Evolutionary conservation across 2,329 filamentous ascomycete species (phyloP).

Genomic region (Camillea tinctor): DNA sequence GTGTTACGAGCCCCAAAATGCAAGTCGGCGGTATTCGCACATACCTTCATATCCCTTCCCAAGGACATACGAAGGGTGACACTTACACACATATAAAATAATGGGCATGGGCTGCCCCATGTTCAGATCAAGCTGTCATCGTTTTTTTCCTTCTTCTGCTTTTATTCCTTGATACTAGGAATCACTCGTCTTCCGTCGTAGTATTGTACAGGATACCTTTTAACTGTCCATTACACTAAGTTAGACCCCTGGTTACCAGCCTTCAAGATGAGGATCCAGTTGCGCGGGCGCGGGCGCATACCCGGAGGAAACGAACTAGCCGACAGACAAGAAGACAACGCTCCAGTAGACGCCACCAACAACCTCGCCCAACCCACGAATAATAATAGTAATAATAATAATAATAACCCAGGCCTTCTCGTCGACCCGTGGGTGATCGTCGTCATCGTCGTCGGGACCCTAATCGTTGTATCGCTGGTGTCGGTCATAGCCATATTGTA

Average conservation of each 20-base stretch:
- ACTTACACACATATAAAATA: not conserved
- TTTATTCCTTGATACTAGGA: not conserved
- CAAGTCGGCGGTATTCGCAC: not conserved
- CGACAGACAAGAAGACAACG: not conserved
- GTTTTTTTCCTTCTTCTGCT: not conserved
- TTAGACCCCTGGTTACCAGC: not conserved
- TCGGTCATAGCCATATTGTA: slow-evolving; percentile 20
- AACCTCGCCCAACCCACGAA: not conserved
- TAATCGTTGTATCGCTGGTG: slow-evolving; percentile 19
- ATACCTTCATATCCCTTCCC: not conserved
- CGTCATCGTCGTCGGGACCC: slow-evolving; percentile 22
- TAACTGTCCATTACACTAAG: not conserved
- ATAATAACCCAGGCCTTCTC: not conserved
- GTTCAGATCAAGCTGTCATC: not conserved
- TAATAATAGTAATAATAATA: not conserved
- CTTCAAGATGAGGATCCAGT: not conserved
- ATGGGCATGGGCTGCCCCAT: not conserved
- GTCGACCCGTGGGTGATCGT: slow-evolving; percentile 27
- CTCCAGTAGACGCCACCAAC: not conserved
- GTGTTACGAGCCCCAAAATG: not conserved
- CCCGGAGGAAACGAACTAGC: not conserved
- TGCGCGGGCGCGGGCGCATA: not conserved
- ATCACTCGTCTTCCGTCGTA: not conserved
- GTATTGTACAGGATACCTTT: not conserved
- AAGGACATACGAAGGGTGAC: not conserved